These are phyloP conservation scores for Apophysomyces variabilis DNA, from an alignment of 371 early-diverging fungal species.

Conservation along the genomic window DNA sequence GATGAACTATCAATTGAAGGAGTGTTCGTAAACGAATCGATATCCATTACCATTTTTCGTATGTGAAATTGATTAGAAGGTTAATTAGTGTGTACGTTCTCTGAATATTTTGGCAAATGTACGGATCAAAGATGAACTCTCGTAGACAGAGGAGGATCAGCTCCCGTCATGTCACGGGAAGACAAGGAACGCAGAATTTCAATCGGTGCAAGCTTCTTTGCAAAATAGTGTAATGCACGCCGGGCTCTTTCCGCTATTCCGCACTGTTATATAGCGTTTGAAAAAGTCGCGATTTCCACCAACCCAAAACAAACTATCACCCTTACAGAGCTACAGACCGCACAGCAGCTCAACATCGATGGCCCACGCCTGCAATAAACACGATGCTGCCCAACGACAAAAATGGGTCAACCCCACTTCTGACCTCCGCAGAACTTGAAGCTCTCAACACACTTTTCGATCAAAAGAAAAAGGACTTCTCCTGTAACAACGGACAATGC, in stretches of 20 bases:
- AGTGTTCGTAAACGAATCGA: too few species aligned
- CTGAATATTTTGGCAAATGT: too few species aligned
- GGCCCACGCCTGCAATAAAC: not conserved
- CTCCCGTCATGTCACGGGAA: too few species aligned
- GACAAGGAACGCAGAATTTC: too few species aligned
- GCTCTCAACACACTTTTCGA: not conserved
- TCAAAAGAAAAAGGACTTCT: not conserved
- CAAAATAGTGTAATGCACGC: too few species aligned
- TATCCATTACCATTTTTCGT: too few species aligned
- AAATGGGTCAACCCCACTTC: not conserved
- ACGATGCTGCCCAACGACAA: not conserved
- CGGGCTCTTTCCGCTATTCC: not conserved
- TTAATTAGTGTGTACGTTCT: too few species aligned
- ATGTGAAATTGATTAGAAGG: too few species aligned
- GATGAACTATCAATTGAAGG: too few species aligned
- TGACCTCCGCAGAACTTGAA: not conserved
- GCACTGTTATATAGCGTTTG: not conserved
- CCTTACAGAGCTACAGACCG: slow-evolving; percentile 2
- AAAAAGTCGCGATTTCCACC: not conserved
- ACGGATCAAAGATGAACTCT: too few species aligned
- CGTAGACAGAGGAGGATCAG: too few species aligned
- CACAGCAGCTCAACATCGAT: not conserved
- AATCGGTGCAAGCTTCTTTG: too few species aligned
- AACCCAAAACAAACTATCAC: slow-evolving; percentile 6
- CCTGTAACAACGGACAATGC: not conserved